A percentile compares a stretch with the other conserved stretches of the same genome.
Evolutionary conservation across 176 grass and related monocot genomes (phyloP).

Genomic region (Saccharum officinarum): DNA sequence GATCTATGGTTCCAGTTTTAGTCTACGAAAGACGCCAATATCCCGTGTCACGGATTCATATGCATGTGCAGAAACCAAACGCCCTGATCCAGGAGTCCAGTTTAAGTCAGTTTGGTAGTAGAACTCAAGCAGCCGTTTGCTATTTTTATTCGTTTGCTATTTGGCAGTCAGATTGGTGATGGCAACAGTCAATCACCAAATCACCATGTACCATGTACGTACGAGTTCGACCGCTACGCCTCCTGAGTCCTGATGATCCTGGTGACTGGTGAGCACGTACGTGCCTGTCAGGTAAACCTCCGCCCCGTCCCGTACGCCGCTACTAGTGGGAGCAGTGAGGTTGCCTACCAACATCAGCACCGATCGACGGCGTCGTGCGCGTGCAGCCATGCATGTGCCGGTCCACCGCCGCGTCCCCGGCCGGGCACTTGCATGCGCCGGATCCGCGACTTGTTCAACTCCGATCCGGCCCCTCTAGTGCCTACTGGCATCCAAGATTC

Average conservation of each 20-base stretch:
- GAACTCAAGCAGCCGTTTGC: not conserved
- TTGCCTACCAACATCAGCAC: not conserved
- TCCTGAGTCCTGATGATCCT: no score
- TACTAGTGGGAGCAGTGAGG: not conserved
- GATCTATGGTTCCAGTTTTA: not conserved
- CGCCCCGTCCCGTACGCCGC: not conserved
- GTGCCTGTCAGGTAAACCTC: not conserved
- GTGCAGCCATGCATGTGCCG: not conserved
- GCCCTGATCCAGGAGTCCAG: not conserved
- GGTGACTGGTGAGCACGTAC: not conserved
- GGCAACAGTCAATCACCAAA: not conserved
- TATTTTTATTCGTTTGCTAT: not conserved
- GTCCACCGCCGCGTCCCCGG: not conserved
- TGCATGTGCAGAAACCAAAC: not conserved
- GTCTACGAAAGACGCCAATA: not conserved
- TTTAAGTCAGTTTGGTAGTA: not conserved
- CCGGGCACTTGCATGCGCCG: not conserved
- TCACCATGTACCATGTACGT: not conserved
- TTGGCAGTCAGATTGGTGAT: not conserved
- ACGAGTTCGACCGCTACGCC: not conserved
- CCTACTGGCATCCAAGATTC: not conserved
- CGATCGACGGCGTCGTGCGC: not conserved
- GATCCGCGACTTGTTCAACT: not conserved
- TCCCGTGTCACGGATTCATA: not conserved
- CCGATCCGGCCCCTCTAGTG: no score